Percentiles rank a stretch among this genome's conserved stretches.
Conservation (phyloP, 768 basidiomycete genomes). For the Macrocybe gigantea region DNA sequence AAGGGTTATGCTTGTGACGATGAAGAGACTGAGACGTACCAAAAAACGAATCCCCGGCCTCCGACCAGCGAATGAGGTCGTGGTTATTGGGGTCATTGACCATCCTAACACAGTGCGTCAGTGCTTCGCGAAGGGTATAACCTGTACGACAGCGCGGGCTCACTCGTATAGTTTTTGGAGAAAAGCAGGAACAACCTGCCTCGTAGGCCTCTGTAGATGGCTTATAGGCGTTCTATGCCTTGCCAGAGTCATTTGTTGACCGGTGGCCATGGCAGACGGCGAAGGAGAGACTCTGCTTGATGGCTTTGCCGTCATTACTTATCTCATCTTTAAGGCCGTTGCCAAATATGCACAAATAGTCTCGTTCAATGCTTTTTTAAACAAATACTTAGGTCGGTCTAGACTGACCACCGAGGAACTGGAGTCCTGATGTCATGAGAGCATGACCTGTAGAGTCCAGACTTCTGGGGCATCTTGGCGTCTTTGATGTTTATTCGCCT, state of each 20-base stretch:
- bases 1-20: background rate
- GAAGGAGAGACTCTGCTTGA: background rate
- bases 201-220: slow-evolving; percentile 27
- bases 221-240: slow-evolving; percentile 19
- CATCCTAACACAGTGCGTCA: slow-evolving; percentile 51
- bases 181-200: slow-evolving; percentile 64
- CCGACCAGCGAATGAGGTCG: slow-evolving; percentile 88
- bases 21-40: slow-evolving; percentile 36
- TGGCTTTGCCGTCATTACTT: background rate
- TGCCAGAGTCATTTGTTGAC: slow-evolving; percentile 12
- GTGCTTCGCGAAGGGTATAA: slow-evolving; percentile 2
- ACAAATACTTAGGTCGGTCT: background rate
- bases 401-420: too few species aligned
- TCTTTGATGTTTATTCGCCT: too few species aligned
- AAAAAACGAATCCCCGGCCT: slow-evolving; percentile 87
- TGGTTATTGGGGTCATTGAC: slow-evolving; percentile 81
- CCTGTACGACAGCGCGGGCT: slow-evolving; percentile 20
- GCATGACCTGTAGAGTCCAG: too few species aligned
- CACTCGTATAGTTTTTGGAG: slow-evolving; percentile 92
- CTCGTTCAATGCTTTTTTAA: background rate
- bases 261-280: slow-evolving; percentile 21
- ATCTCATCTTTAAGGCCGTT: slow-evolving; percentile 3
- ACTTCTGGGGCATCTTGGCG: too few species aligned
- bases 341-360: slow-evolving; percentile 6
- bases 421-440: too few species aligned